Evolutionary conservation across 805 yeast genomes (phyloP).

Genomic region (Candida maltosa): DNA sequence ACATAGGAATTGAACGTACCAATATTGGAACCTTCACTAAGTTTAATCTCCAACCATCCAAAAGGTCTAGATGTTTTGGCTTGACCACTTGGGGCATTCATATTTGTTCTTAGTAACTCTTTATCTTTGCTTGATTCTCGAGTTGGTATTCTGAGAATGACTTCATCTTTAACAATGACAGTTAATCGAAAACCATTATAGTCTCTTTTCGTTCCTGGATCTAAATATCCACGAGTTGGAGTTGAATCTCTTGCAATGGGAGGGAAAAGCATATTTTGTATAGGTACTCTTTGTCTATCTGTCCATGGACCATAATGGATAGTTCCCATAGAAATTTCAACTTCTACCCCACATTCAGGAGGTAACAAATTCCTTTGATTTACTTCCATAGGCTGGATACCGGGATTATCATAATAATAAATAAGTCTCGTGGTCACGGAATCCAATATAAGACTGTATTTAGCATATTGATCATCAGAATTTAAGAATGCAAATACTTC

Average conservation of each 20-base stretch:
- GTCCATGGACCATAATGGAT: slow-evolving; percentile 95
- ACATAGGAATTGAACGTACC: slow-evolving; percentile 46
- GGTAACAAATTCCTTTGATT: background rate
- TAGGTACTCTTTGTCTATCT: slow-evolving; percentile 69
- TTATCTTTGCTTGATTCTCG: slow-evolving; percentile 80
- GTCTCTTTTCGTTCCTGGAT: slow-evolving; percentile 51
- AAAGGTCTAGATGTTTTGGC: slow-evolving; percentile 52
- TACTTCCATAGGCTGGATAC: slow-evolving; percentile 23
- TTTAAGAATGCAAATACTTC: slow-evolving; percentile 27
- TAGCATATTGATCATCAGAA: slow-evolving; percentile 73
- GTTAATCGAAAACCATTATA: slow-evolving; percentile 55
- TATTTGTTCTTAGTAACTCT: slow-evolving; percentile 17
- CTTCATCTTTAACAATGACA: slow-evolving; percentile 61
- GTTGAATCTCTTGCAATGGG: slow-evolving; percentile 53
- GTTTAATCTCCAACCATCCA: slow-evolving; percentile 86
- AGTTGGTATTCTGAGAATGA: slow-evolving; percentile 72
- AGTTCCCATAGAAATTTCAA: slow-evolving; percentile 58
- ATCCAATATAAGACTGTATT: slow-evolving; percentile 65
- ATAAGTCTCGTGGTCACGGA: slow-evolving; percentile 52
- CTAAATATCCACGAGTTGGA: slow-evolving; percentile 22
- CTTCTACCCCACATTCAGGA: slow-evolving; percentile 52
- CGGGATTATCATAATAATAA: slow-evolving; percentile 74
- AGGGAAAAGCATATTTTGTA: slow-evolving; percentile 71
- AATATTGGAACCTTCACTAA: slow-evolving; percentile 51
- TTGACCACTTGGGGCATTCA: slow-evolving; percentile 4